These are phyloP conservation scores for Penicillium sclerotigenum DNA, from an alignment of 2,329 filamentous ascomycete genomes.

Conservation along the genomic window DNA sequence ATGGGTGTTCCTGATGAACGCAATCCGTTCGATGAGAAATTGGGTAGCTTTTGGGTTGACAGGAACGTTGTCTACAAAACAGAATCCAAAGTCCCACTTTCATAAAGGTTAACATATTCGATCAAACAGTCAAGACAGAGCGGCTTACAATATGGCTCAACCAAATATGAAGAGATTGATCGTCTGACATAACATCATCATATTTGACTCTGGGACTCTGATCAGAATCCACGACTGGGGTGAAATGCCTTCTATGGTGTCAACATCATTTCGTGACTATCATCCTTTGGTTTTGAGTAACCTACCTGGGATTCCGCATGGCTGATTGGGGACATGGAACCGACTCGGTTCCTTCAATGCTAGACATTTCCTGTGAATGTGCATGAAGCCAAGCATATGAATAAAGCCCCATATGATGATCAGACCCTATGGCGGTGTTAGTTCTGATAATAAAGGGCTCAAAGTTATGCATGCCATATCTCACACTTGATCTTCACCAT, in stretches of 20 bases:
- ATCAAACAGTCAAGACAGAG: neutral
- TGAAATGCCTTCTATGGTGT: constrained; percentile 6
- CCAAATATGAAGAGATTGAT: constrained; percentile 58
- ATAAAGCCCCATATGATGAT: constrained; percentile 68
- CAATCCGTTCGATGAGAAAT: constrained; percentile 72
- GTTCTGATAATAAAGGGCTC: neutral
- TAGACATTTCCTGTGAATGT: constrained; percentile 40
- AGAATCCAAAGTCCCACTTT: constrained; percentile 73
- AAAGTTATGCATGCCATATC: constrained; percentile 11
- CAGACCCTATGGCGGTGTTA: constrained; percentile 55
- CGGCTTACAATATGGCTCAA: constrained; percentile 57
- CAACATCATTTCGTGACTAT: neutral
- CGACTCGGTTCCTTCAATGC: constrained; percentile 6
- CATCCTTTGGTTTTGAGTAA: neutral
- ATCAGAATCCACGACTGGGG: constrained; percentile 28
- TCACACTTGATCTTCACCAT: constrained; percentile 53
- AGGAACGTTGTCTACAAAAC: constrained; percentile 70
- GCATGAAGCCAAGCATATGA: constrained; percentile 59
- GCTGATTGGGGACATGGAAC: neutral
- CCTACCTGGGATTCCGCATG: neutral
- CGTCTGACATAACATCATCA: constrained; percentile 57
- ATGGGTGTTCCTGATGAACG: constrained; percentile 84
- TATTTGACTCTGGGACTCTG: constrained; percentile 58
- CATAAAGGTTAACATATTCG: constrained; percentile 7
- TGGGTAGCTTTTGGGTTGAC: constrained; percentile 68